Evolutionary conservation across 202 grass and related monocot species (phyloP), one percentile per base, ranked within the genome.

Genomic region (Schoenoplectus triqueter): DNA sequence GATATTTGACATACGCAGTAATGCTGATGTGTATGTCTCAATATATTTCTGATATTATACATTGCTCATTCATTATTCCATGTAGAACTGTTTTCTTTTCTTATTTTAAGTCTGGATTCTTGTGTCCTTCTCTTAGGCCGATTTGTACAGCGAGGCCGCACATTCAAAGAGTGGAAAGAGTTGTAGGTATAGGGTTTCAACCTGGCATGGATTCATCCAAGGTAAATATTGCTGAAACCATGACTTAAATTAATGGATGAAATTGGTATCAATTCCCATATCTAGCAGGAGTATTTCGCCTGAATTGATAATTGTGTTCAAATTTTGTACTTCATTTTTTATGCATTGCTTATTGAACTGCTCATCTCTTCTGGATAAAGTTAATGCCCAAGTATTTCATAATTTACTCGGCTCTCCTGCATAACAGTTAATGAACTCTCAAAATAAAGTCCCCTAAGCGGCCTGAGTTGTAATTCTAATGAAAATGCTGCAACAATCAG

Each of bases 121-220:
- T 89, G 65, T 8, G 49, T 50, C 15, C 6, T 91, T 20, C 69
- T 89, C 17, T 66, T 89, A 99, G 96, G 80, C 76, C 71, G 39
- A 87, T 91, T 57, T 99, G 84, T 87, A 85, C 65, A 65, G 91
- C 93, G 49, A 89, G 70, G 81, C 96, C 93, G 19, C 96, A 99
- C 90, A 85, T 84, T 65, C 93, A 92, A 78, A 92, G 86, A 84
- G 88, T 94, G 70, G 96, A 94, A 77, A 92, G 84, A 57, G 92
- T 99, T 84, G 93, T 99, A 44, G 96, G 96, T 65, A 86, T 99
- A 86, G 96, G 96, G 14, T 99, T 99, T 91, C 96, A 99, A 69
- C 91, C 96, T 84, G 93, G 87, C 6, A 86, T 90, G 85, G 93
- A 99, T 89, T 88, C 93, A 84, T 88, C 87, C 52, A 99, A 96